These are phyloP conservation scores for Mucor plumbeus DNA, from an alignment of 371 early-diverging fungal species.

Conservation along the genomic window DNA sequence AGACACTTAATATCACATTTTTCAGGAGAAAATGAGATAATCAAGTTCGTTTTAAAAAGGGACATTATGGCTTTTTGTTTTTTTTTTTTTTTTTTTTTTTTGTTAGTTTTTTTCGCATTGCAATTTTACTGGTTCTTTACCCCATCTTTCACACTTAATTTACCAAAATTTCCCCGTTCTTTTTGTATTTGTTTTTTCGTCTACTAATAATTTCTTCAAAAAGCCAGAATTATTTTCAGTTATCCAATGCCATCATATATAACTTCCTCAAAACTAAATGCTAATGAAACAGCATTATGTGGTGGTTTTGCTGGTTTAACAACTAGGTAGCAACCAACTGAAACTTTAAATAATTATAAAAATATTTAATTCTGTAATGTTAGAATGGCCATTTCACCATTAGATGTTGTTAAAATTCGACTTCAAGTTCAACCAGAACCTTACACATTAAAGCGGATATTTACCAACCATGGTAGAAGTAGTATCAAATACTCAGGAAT, in stretches of 20 bases:
- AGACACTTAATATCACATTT: not conserved
- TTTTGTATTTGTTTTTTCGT: not conserved
- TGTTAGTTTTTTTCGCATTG: not conserved
- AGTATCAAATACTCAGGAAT: slow-evolving; percentile 58
- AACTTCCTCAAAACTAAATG: slow-evolving; percentile 48
- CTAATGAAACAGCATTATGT: slow-evolving; percentile 60
- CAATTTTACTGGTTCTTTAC: not conserved
- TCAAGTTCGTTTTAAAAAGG: too few species aligned
- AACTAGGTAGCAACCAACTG: slow-evolving; percentile 42
- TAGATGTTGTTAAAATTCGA: slow-evolving; percentile 94
- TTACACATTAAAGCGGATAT: slow-evolving; percentile 5
- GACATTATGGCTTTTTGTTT: not conserved
- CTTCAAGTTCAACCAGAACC: slow-evolving; percentile 61
- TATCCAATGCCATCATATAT: slow-evolving; percentile 35
- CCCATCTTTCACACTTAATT: not conserved
- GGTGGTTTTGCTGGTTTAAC: slow-evolving; percentile 68
- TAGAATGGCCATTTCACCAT: slow-evolving; percentile 76
- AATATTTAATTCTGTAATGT: too few species aligned
- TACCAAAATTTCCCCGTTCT: slow-evolving; percentile 11
- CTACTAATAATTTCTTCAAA: not conserved
- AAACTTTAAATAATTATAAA: not conserved
- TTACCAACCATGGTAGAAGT: not conserved
- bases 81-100: too few species aligned
- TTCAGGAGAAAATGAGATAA: not conserved
- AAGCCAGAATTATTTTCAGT: not conserved